Base-by-base conservation (phyloP, 495 filamentous ascomycete species). In the Emericellopsis terricola region DNA sequence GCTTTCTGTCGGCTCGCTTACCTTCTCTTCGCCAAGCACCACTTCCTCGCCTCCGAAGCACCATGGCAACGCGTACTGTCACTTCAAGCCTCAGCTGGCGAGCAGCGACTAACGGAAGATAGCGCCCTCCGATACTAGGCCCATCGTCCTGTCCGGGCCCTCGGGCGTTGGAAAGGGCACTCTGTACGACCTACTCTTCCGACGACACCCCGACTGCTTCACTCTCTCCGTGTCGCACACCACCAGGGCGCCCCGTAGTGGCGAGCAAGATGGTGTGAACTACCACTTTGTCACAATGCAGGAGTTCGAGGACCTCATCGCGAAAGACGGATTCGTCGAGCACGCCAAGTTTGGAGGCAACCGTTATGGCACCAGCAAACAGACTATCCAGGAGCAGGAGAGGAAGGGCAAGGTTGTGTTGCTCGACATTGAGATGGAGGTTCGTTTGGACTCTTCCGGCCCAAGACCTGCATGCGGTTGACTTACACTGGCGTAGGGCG, bases 381-480 rank as follows among this genome's bases (percentile, higher is more conserved):
- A 59, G 38, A 71, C 76, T 3, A 76, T 94, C 39, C 68, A 74
- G 54, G 67, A 81, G 38, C 71, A 89, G 41, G 65, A 68, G 4
- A 67, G 68, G 40, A 67, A 75, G 52, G 78, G 78, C 15, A 60
- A 61, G 46, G 64, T 69, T 3, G 77, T 76, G 36, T 67, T 83
- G 18, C 55, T 84, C 39, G 78, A 97, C 54, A 97, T 94, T 50
- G 89, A 94, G 65, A 87, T 94, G 76, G 85, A 94, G 73, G 27
- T 38, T 23, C 20, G 36, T 4, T 10, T n/a, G n/a, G n/a, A n/a
- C n/a, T n/a, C n/a, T n/a, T n/a, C n/a, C n/a, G n/a, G n/a, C n/a
- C n/a, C n/a, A n/a, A 39, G 10, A 18, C 4, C 21, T 20, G n/a
- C 13, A 16, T 16, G 14, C 14, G 31, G 29, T 33, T 33, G 15